These are phyloP conservation scores for Strobilomyces dryophilus DNA, from an alignment of 768 basidiomycete genomes.

Conservation along the genomic window DNA sequence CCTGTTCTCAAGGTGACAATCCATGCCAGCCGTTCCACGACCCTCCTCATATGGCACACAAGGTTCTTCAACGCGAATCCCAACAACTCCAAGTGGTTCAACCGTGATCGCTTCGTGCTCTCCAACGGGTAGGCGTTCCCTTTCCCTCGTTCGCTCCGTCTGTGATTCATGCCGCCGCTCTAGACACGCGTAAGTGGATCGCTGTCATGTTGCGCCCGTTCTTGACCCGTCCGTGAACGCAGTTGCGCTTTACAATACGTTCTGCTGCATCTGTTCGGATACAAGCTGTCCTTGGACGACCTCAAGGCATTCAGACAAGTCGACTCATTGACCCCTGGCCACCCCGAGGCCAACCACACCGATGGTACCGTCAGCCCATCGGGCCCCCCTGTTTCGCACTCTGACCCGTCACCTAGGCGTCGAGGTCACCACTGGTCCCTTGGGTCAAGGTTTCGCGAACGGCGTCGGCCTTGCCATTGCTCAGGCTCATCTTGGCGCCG, in stretches of 20 bases:
- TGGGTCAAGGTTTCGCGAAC: conserved; percentile 93
- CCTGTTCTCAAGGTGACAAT: conserved; percentile 63
- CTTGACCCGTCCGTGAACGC: conserved; percentile 10
- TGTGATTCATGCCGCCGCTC: conserved; percentile 7
- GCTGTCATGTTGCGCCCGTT: neutral
- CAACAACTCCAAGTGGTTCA: conserved; percentile 88
- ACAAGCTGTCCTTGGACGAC: conserved; percentile 89
- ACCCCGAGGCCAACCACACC: conserved; percentile 77
- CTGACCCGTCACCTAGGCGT: conserved; percentile 42
- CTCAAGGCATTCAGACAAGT: conserved; percentile 91
- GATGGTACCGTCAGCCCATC: conserved; percentile 39
- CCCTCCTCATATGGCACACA: neutral
- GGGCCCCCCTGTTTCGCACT: conserved; percentile 1
- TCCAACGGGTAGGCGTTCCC: conserved; percentile 81
- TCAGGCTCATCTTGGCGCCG: conserved; percentile 85
- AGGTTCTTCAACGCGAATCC: conserved; percentile 90
- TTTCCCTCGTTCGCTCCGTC: neutral
- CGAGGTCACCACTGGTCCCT: conserved; percentile 93
- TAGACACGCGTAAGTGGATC: conserved; percentile 66
- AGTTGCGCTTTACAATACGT: conserved; percentile 95
- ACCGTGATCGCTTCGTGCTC: conserved; percentile 94
- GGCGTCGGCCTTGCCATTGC: conserved; percentile 93
- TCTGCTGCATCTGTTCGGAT: conserved; percentile 86
- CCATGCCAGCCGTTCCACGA: neutral
- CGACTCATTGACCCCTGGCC: conserved; percentile 87